Base-by-base conservation (phyloP, 2,329 filamentous ascomycete species). In the Hypocrella siamensis region DNA sequence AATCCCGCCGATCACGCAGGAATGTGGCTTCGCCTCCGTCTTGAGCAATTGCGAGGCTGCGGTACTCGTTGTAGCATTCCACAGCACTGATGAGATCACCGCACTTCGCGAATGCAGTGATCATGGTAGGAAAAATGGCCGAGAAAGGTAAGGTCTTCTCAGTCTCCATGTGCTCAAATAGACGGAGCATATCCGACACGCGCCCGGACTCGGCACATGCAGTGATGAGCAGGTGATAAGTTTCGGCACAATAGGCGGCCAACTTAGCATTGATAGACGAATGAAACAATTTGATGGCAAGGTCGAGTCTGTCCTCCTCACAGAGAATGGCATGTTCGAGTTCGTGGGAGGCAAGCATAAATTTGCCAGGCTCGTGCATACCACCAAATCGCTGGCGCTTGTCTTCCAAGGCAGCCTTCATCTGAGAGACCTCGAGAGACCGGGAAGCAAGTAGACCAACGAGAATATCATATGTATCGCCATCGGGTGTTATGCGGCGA, bases 41-140 rank as follows among this genome's bases (percentile, higher is more conserved):
- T 49, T 90, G 71, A 25, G 79, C 75, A 32, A 96, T 73, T n/a
- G 88, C 86, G 26, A 94, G 65, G 28, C 74, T 71, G 48, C 84
- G 84, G 65, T 96, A 96, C 56, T 93, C 83, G 41, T 92, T 88
- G 58, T 94, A 98, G 56, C 84, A 85, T 52, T 93, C 85, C 6
- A 96, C 82, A 15, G 86, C 90, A 43, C 81, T 92, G 45, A 76
- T 67, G 28, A 96, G 60, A 49, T 96, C 85, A 31, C 85, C 81
- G 9, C 70, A 70, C 26, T 71, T 70, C 38, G 83, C 83, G 49
- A 93, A 96, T 1, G 86, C 85, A n/a, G 80, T 76, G 51, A 98
- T 94, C 82, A 98, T 93, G 14, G 78, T 70, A 2, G 85, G 80
- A 57, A 93, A 96, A 32, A 88, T 82, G 28, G 79, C 74, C 5